Evolutionary conservation across 1,284 basidiomycete genomes (phyloP).

Genomic region (Leccinum pachyderme): DNA sequence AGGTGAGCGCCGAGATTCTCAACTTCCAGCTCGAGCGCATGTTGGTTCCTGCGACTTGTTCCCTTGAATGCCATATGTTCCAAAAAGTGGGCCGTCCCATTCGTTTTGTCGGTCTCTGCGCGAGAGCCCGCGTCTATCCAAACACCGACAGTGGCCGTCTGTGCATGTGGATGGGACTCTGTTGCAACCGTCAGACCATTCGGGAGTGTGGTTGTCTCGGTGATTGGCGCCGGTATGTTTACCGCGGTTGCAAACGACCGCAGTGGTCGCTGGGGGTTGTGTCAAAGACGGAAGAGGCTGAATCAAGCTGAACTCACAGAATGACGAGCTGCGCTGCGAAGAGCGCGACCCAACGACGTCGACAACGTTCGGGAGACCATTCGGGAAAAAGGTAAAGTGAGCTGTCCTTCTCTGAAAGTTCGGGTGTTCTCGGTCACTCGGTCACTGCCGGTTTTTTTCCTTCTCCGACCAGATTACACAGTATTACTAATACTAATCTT

Average conservation of each 20-base stretch:
- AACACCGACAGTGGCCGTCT: conserved; percentile 97
- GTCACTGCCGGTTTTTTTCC: conserved; percentile 23
- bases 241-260: conserved; percentile 71
- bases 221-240: conserved; percentile 68
- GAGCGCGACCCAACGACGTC: conserved; percentile 55
- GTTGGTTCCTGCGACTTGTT: conserved; percentile 87
- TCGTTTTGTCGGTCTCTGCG: conserved; percentile 92
- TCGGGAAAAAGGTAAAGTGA: conserved; percentile 15
- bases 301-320: conserved; percentile 42
- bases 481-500: background rate
- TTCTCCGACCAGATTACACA: conserved; percentile 20
- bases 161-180: conserved; percentile 90
- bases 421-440: conserved; percentile 34
- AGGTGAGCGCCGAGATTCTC: conserved; percentile 98
- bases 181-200: conserved; percentile 94
- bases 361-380: conserved; percentile 70
- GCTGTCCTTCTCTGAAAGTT: conserved; percentile 14
- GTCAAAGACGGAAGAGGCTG: conserved; percentile 7
- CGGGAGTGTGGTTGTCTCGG: conserved; percentile 84
- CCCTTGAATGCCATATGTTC: conserved; percentile 99
- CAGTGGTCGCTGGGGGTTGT: conserved; percentile 34
- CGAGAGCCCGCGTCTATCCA: conserved; percentile 99
- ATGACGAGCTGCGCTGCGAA: conserved; percentile 56
- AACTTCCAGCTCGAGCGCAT: conserved; percentile 93
- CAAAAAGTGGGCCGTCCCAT: conserved; percentile 97